phyloP scores from a whole-genome alignment of 2,329 filamentous ascomycete genomes.

The Paecilomyces fulvus region DNA sequence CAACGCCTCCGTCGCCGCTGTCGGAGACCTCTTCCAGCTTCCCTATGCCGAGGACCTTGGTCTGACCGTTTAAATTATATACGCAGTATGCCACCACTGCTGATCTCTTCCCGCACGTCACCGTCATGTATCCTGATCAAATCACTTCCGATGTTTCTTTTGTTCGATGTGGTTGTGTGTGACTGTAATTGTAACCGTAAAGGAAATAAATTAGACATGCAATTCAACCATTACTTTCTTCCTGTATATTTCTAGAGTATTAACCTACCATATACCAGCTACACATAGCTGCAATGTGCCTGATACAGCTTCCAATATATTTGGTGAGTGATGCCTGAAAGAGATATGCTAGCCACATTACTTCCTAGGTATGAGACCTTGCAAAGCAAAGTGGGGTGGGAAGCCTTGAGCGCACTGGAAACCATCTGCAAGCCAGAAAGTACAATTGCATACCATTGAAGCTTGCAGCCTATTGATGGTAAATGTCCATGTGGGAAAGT shows the following conservation, averaged over 20 bases:
- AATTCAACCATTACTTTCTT: not conserved
- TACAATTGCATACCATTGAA: no score
- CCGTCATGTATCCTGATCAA: conserved; percentile 28
- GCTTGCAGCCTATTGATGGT: no score
- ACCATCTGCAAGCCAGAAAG: no score
- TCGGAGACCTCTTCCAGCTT: conserved; percentile 84
- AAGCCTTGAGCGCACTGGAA: no score
- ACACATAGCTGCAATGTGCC: no score
- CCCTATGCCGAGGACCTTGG: conserved; percentile 93
- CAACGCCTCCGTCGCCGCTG: conserved; percentile 81
- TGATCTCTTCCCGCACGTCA: conserved; percentile 13
- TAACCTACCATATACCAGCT: no score
- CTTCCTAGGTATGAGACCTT: no score
- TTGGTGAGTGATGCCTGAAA: no score
- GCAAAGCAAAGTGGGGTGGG: no score
- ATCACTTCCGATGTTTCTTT: conserved; percentile 28
- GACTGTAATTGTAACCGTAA: not conserved
- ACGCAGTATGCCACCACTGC: not conserved
- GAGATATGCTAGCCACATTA: no score
- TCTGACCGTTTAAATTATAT: conserved; percentile 68
- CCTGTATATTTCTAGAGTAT: not conserved
- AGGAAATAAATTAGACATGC: conserved; percentile 2
- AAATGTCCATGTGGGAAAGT: no score
- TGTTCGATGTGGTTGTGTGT: conserved; percentile 23
- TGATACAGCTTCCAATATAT: no score